phyloP scores from a whole-genome alignment of 2,329 filamentous ascomycete species.

The Myriosclerotinia scirpicola region DNA sequence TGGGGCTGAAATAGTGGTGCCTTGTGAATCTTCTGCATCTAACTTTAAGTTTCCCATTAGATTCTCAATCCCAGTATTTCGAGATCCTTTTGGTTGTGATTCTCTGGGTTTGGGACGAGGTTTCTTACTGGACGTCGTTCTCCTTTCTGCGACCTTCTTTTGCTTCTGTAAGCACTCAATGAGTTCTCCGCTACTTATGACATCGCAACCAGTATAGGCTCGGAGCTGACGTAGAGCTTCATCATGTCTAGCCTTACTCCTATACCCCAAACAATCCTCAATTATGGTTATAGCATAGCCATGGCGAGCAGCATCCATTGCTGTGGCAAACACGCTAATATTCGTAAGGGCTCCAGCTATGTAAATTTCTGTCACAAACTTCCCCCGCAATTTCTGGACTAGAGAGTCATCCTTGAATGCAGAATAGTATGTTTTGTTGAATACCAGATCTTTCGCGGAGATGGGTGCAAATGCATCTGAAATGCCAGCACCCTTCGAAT shows the following conservation, averaged over 20 bases:
- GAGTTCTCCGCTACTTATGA: slow-evolving; percentile 37
- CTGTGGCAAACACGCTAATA: slow-evolving; percentile 85
- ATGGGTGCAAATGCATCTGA: slow-evolving; percentile 17
- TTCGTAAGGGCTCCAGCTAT: slow-evolving; percentile 87
- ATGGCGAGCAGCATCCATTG: slow-evolving; percentile 83
- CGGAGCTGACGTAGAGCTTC: slow-evolving; percentile 38
- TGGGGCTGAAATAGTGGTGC: slow-evolving; percentile 5
- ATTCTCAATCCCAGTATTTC: slow-evolving; percentile 31
- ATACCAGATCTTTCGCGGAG: slow-evolving; percentile 46
- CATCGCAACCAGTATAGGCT: slow-evolving; percentile 40
- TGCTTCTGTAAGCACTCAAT: slow-evolving; percentile 32
- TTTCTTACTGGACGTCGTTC: slow-evolving; percentile 27
- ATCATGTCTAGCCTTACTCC: slow-evolving; percentile 64
- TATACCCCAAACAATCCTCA: slow-evolving; percentile 85
- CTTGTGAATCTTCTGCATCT: slow-evolving; percentile 25
- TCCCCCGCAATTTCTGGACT: slow-evolving; percentile 75
- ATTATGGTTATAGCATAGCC: slow-evolving; percentile 85
- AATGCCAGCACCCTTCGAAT: slow-evolving; percentile 14
- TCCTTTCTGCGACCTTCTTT: slow-evolving; percentile 28
- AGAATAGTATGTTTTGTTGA: slow-evolving; percentile 79
- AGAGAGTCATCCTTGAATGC: slow-evolving; percentile 76
- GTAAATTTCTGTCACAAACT: slow-evolving; percentile 84
- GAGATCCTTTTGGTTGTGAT: slow-evolving; percentile 22
- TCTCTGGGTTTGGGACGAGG: slow-evolving; percentile 26
- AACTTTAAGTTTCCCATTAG: slow-evolving; percentile 38